These are phyloP conservation scores for Globisporangium iwayamae DNA, from an alignment of 352 stramenopile genomes.

Conservation along the genomic window DNA sequence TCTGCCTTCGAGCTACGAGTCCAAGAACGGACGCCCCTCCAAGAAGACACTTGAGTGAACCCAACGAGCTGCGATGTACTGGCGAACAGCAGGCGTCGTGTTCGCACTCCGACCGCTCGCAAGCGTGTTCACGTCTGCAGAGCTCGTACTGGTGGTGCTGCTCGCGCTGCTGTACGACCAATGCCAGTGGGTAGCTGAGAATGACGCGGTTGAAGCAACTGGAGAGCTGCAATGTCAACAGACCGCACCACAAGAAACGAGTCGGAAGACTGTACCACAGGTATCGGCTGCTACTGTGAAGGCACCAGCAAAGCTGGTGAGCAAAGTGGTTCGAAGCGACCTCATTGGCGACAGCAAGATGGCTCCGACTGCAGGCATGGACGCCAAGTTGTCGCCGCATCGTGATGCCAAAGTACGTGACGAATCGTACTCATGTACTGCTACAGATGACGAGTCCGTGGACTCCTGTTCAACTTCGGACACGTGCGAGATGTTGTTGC, in stretches of 20 bases:
- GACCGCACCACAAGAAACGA: not conserved
- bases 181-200: not conserved
- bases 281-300: not conserved
- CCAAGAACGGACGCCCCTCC: not conserved
- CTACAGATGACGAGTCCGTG: conserved; percentile 11
- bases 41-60: not conserved
- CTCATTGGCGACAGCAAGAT: not conserved
- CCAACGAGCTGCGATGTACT: not conserved
- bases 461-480: conserved; percentile 15
- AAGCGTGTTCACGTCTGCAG: conserved; percentile 15
- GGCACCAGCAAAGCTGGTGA: not conserved
- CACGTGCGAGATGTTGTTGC: conserved; percentile 1
- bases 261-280: not conserved
- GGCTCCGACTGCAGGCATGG: conserved; percentile 4
- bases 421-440: conserved; percentile 4
- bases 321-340: not conserved
- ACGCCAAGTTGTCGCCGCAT: not conserved
- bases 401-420: not conserved
- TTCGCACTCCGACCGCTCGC: conserved; percentile 14
- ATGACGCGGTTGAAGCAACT: not conserved
- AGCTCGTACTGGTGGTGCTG: conserved; percentile 21
- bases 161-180: conserved; percentile 12
- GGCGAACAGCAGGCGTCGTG: conserved; percentile 8
- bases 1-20: not conserved
- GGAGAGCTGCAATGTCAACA: not conserved